Evolutionary conservation across 2,329 filamentous ascomycete genomes (phyloP).

Genomic region (Hypoxylon sp.): DNA sequence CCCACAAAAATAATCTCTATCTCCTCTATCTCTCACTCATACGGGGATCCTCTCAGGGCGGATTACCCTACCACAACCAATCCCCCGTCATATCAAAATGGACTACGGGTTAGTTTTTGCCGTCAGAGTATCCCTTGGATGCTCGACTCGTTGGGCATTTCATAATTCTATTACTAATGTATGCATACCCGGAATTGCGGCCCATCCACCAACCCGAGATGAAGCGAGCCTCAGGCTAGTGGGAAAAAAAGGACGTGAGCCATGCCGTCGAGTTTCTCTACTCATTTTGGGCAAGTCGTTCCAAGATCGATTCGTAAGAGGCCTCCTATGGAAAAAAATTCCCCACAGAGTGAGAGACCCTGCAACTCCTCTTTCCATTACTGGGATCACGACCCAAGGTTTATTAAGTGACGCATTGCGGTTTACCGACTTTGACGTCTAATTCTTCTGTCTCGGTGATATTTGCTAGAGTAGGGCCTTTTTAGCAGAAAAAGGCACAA

Average conservation of each 20-base stretch:
- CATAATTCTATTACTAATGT: constrained; percentile 32
- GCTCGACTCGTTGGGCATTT: constrained; percentile 25
- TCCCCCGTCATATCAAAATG: constrained; percentile 20
- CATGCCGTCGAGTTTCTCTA: constrained; percentile 6
- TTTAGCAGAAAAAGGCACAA: constrained; percentile 22
- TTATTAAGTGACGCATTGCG: constrained; percentile 38
- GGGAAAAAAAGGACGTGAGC: neutral
- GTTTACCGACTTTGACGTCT: constrained; percentile 32
- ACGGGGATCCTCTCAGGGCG: constrained; percentile 28
- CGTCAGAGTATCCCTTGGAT: constrained; percentile 6
- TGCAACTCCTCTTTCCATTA: constrained; percentile 40
- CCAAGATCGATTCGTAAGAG: constrained; percentile 36
- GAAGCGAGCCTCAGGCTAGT: constrained; percentile 24
- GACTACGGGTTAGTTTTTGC: constrained; percentile 24
- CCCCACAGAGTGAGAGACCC: constrained; percentile 32
- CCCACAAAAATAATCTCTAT: constrained; percentile 41
- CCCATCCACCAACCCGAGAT: constrained; percentile 30
- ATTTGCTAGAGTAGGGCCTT: constrained; percentile 35
- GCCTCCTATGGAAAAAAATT: constrained; percentile 34
- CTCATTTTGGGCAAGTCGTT: constrained; percentile 38
- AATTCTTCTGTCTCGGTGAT: constrained; percentile 37
- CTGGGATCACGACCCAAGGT: constrained; percentile 39
- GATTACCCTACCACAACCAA: constrained; percentile 30
- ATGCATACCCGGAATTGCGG: constrained; percentile 41
- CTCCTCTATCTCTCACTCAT: constrained; percentile 42